Base-by-base conservation (phyloP, 441 rosid genomes). In the Arabidopsis hybrid region DNA sequence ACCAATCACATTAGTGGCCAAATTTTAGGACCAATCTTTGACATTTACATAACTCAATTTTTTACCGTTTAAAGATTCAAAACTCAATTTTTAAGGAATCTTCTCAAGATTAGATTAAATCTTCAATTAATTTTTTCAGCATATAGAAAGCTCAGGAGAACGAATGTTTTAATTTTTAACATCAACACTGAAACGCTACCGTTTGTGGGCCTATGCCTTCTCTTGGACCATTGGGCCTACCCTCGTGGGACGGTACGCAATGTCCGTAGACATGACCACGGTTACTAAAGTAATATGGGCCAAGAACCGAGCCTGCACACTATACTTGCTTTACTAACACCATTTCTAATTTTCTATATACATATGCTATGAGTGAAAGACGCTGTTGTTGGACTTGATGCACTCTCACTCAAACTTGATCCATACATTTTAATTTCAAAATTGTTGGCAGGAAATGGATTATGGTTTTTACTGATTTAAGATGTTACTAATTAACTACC, bases 61-160 rank as follows among this genome's bases (percentile, higher is more conserved):
- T 18, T 18, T 18, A 18, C 21, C 21, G 21, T 18, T 18, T 18
- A 18, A 18, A 18, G 21, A 18, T 18, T 18, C 21, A 18, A 1
- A 18, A 18, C 21, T 18, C 21, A 18, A 18, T 18, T 18, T 35
- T 8, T n/a, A 53, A 55, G 12, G 26, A 21, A 52, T 61, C 65
- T 65, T 73, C 78, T 35, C 38, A 21, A n/a, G n/a, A n/a, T n/a
- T n/a, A 12, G 18, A 50, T 21, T 3, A 42, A 72, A 81, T 56
- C 88, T 69, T 81, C 83, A 77, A 36, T 9, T 40, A 5, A 1
- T 34, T 10, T 29, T 77, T 71, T 82, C 83, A 71, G 83, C 83
- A 83, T 29, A 38, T 11, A 32, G 1, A 11, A 60, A 59, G 63
- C 86, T 82, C 86, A 75, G 85, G 72, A 85, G 89, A 82, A 83